Percentiles rank a stretch among this genome's conserved stretches.
phyloP scores from a whole-genome alignment of 495 filamentous ascomycete species.

The Aspergillus coremiiformis region DNA sequence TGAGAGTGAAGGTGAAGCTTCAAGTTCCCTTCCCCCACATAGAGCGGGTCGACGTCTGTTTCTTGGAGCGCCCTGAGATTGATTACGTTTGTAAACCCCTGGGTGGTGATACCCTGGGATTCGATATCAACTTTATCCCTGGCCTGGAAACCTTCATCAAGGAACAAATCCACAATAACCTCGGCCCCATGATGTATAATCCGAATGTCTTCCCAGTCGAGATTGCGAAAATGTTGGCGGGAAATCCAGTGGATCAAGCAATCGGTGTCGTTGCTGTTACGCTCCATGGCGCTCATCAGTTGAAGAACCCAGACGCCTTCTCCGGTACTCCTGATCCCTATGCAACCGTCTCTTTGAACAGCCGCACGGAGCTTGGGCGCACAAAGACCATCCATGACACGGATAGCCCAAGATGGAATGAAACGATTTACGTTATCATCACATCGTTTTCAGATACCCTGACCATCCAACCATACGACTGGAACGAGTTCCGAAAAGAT shows the following conservation, averaged over 20 bases:
- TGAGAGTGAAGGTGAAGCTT: slow-evolving; percentile 96
- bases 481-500: slow-evolving; percentile 92
- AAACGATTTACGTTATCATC: slow-evolving; percentile 90
- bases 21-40: slow-evolving; percentile 94
- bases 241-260: slow-evolving; percentile 86
- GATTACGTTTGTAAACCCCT: slow-evolving; percentile 98
- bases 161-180: slow-evolving; percentile 87
- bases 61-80: slow-evolving; percentile 66
- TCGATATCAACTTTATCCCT: slow-evolving; percentile 98
- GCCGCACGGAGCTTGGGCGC: slow-evolving; percentile 66
- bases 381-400: slow-evolving; percentile 85
- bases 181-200: slow-evolving; percentile 93
- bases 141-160: slow-evolving; percentile 88
- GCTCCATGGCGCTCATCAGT: slow-evolving; percentile 78
- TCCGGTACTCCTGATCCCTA: slow-evolving; percentile 93
- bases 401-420: slow-evolving; percentile 86
- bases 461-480: slow-evolving; percentile 79
- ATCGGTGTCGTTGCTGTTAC: slow-evolving; percentile 92
- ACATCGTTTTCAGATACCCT: slow-evolving; percentile 81
- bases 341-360: slow-evolving; percentile 77
- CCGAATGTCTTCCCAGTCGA: slow-evolving; percentile 98
- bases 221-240: slow-evolving; percentile 97
- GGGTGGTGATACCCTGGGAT: slow-evolving; percentile 88
- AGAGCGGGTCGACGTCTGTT: slow-evolving; percentile 84
- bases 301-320: slow-evolving; percentile 94